A percentile compares a stretch with the other conserved stretches of the same genome.
Evolutionary conservation across 257 asterid species (phyloP).

Genomic region (Agastache rugosa): DNA sequence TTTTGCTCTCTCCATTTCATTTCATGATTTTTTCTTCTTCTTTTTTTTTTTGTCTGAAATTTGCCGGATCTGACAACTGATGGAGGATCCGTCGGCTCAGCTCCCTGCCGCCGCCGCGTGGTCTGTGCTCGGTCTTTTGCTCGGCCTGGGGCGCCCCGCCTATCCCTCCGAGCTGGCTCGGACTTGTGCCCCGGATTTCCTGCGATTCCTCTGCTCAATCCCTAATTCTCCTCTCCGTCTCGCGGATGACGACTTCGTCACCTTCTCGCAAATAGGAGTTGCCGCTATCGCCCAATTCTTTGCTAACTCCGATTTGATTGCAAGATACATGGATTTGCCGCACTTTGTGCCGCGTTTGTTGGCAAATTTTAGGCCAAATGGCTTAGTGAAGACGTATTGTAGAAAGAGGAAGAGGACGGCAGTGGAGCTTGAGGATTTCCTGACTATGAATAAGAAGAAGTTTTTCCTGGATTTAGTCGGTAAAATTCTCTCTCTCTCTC

Average conservation of each 20-base stretch:
- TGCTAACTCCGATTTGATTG: conserved; percentile 32
- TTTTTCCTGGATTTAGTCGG: conserved; percentile 38
- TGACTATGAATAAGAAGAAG: conserved; percentile 38
- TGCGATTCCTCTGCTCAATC: conserved; percentile 65
- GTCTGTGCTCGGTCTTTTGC: conserved; percentile 62
- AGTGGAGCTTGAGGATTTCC: conserved; percentile 39
- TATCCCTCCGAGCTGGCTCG: conserved; percentile 54
- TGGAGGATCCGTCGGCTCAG: conserved; percentile 41
- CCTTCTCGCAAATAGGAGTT: conserved; percentile 59
- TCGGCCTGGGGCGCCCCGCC: conserved; percentile 55
- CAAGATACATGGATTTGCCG: conserved; percentile 35
- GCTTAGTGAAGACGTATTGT: conserved; percentile 42
- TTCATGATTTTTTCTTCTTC: conserved; percentile 1
- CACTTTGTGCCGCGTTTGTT: conserved; percentile 34
- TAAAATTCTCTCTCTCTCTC: conserved; percentile 11
- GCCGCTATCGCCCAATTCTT: conserved; percentile 44
- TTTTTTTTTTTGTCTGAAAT: neutral
- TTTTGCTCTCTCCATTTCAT: neutral
- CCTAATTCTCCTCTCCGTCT: conserved; percentile 70
- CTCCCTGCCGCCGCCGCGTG: conserved; percentile 54
- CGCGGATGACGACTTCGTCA: conserved; percentile 45
- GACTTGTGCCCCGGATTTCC: conserved; percentile 46
- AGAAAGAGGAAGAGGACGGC: conserved; percentile 61
- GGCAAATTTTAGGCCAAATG: conserved; percentile 22
- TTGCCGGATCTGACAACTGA: conserved; percentile 50